Conservation (phyloP, 371 early-diverging fungal genomes). For the Haplosporangium sp. region DNA sequence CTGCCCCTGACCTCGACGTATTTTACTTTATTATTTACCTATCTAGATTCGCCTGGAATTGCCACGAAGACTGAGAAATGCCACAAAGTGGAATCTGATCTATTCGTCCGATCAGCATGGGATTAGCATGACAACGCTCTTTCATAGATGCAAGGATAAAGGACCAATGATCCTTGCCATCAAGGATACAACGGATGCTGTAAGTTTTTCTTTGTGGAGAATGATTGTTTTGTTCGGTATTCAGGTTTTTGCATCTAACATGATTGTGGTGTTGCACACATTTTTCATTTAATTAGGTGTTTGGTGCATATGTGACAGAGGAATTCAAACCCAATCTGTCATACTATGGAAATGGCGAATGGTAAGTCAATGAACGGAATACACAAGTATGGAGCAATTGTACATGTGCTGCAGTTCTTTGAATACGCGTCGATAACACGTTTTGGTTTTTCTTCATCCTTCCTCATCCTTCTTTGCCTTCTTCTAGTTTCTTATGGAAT, state of each 20-base stretch:
- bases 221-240: background rate
- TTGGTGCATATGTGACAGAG: conserved; percentile 90
- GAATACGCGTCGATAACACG: background rate
- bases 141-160: conserved; percentile 66
- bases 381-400: too few species aligned
- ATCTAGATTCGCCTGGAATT: conserved; percentile 56
- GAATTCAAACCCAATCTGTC: conserved; percentile 70
- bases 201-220: conserved; percentile 38
- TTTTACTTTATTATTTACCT: background rate
- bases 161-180: conserved; percentile 80
- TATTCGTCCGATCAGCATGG: conserved; percentile 96
- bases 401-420: too few species aligned
- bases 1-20: background rate
- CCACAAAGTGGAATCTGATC: conserved; percentile 78
- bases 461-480: background rate
- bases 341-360: conserved; percentile 92
- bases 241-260: background rate
- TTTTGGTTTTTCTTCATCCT: conserved; percentile 1
- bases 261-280: background rate
- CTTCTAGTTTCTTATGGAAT: conserved; percentile 84
- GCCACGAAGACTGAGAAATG: conserved; percentile 73
- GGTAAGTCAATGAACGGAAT: conserved; percentile 63
- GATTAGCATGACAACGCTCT: conserved; percentile 85
- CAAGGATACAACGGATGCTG: conserved; percentile 74
- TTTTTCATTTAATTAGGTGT: conserved; percentile 65